phyloP scores from a whole-genome alignment of 768 basidiomycete genomes.

The Russula foetens region DNA sequence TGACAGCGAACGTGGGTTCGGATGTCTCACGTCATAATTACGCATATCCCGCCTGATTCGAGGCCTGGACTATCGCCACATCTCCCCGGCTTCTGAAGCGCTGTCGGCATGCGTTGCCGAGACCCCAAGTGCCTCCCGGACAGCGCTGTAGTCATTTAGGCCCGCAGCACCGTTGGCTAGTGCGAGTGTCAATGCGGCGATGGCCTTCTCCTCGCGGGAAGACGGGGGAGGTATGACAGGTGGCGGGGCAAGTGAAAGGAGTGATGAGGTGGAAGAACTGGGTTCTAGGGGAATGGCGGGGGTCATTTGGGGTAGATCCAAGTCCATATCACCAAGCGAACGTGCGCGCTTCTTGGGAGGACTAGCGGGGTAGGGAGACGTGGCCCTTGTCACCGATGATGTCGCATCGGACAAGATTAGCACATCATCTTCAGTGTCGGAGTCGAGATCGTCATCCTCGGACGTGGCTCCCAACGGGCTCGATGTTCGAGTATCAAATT shows the following conservation, averaged over 20 bases:
- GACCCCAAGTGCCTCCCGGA: conserved; percentile 33
- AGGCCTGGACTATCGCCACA: conserved; percentile 36
- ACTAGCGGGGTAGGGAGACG: conserved; percentile 7
- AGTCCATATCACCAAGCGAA: conserved; percentile 39
- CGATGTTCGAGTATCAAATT: conserved; percentile 14
- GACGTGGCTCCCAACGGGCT: conserved; percentile 19
- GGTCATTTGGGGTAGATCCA: conserved; percentile 27
- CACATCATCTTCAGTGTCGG: conserved; percentile 37
- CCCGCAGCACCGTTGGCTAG: conserved; percentile 59
- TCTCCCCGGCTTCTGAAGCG: conserved; percentile 46
- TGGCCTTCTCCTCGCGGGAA: conserved; percentile 48
- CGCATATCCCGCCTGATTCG: not conserved
- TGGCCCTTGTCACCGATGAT: conserved; percentile 17
- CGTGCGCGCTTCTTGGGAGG: conserved; percentile 35
- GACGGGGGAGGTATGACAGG: conserved; percentile 26
- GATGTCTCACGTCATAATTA: not conserved
- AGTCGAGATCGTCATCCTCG: conserved; percentile 18
- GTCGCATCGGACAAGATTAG: conserved; percentile 43
- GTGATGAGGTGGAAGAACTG: conserved; percentile 34
- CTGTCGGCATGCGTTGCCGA: conserved; percentile 24
- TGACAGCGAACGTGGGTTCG: not conserved
- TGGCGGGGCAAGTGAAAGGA: conserved; percentile 29
- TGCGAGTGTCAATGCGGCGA: conserved; percentile 50
- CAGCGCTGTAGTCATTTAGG: conserved; percentile 46
- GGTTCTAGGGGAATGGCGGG: conserved; percentile 28